A percentile compares a stretch with the other conserved stretches of the same genome.
These are phyloP conservation scores for Elsinoe necatrix DNA, from an alignment of 2,329 filamentous ascomycete species.

Conservation along the genomic window DNA sequence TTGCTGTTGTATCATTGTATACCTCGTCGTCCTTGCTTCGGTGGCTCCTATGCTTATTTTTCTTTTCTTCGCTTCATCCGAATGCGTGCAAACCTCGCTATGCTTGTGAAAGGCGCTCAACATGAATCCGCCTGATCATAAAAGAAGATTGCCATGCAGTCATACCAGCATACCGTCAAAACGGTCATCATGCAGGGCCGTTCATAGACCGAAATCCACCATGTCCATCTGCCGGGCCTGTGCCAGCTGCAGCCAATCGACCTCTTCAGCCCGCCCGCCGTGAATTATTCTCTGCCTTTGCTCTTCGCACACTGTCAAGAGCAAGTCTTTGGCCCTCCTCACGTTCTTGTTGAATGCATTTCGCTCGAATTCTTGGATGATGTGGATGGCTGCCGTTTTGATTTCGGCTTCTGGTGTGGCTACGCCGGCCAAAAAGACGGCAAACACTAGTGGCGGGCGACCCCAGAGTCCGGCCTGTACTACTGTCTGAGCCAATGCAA, in stretches of 20 bases:
- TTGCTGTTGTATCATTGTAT: neutral
- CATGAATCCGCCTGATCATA: neutral
- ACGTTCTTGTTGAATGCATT: slow-evolving; percentile 43
- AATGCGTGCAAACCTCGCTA: slow-evolving; percentile 7
- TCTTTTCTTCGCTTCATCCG: neutral
- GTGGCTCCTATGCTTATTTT: neutral
- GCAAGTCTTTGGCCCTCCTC: slow-evolving; percentile 36
- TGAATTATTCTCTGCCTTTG: slow-evolving; percentile 36
- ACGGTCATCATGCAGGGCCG: neutral
- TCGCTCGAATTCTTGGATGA: slow-evolving; percentile 42
- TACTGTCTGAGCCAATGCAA: slow-evolving; percentile 37
- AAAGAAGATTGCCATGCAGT: slow-evolving; percentile 1
- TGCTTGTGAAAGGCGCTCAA: neutral
- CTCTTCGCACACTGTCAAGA: slow-evolving; percentile 42
- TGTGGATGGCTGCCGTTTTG: slow-evolving; percentile 41
- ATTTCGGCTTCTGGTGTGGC: slow-evolving; percentile 34
- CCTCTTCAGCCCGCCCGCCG: slow-evolving; percentile 35
- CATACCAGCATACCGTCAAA: neutral
- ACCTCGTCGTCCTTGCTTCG: neutral
- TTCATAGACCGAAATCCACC: slow-evolving; percentile 42
- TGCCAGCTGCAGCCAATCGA: slow-evolving; percentile 46
- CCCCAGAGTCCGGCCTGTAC: slow-evolving; percentile 33
- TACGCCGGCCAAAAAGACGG: slow-evolving; percentile 47
- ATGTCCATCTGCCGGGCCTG: slow-evolving; percentile 38
- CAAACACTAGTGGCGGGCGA: slow-evolving; percentile 43